phyloP scores from a whole-genome alignment of 805 yeast species.

The Sungouiozyma ichnusensis region DNA sequence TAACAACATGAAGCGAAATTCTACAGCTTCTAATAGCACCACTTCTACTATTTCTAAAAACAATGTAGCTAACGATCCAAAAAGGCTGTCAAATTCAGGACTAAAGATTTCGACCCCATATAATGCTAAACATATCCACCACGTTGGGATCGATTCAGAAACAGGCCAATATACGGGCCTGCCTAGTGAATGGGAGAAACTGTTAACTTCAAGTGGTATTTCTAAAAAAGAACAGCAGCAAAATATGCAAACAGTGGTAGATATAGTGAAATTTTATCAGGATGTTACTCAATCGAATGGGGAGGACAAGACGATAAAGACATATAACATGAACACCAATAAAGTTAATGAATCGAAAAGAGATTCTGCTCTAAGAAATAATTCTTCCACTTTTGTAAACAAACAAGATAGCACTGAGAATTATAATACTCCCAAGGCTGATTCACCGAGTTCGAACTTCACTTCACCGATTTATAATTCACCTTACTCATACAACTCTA shows the following conservation, averaged over 20 bases:
- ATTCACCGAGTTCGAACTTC: conserved; percentile 5
- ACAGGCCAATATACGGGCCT: conserved; percentile 85
- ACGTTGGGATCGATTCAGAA: conserved; percentile 79
- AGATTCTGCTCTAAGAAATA: not conserved
- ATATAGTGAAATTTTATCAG: conserved; percentile 78
- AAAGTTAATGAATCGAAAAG: not conserved
- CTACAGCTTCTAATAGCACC: not conserved
- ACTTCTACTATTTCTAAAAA: not conserved
- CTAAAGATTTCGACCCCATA: conserved; percentile 80
- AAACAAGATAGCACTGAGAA: not conserved
- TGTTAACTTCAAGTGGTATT: conserved; percentile 77
- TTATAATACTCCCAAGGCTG: conserved; percentile 3
- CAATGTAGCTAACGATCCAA: not conserved
- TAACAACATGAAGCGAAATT: conserved; percentile 6
- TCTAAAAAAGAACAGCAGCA: conserved; percentile 79
- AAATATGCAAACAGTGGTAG: conserved; percentile 90
- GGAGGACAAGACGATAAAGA: conserved; percentile 33
- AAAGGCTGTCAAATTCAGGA: conserved; percentile 9
- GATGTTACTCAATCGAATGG: conserved; percentile 37
- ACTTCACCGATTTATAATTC: conserved; percentile 9
- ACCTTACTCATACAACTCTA: not conserved
- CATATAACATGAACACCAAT: conserved; percentile 17
- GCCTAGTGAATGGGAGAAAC: conserved; percentile 85
- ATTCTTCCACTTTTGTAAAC: conserved; percentile 1
- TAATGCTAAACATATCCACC: conserved; percentile 82